Evolutionary conservation across 352 stramenopile species (phyloP).

Genomic region (Phytophthora sansomeana): DNA sequence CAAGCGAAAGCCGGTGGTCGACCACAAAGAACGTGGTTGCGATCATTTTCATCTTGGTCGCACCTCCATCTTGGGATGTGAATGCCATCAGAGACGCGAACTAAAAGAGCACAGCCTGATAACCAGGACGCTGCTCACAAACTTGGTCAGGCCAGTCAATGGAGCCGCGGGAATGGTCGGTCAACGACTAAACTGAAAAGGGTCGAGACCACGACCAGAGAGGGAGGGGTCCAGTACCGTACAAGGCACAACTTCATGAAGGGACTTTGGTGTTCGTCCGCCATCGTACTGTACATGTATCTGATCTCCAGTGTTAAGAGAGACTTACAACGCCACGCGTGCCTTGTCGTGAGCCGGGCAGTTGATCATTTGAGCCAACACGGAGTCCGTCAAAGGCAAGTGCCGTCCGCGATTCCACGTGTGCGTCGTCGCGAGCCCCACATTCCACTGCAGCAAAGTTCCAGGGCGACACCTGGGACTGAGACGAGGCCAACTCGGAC

Average conservation of each 20-base stretch:
- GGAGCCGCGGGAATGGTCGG: no score
- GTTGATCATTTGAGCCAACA: slow-evolving; percentile 8
- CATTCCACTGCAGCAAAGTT: slow-evolving; percentile 7
- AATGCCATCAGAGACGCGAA: neutral
- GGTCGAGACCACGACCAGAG: no score
- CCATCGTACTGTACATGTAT: no score
- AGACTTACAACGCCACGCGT: neutral
- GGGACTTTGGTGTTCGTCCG: no score
- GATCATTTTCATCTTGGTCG: slow-evolving; percentile 36
- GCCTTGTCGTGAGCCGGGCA: slow-evolving; percentile 11
- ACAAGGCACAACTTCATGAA: no score
- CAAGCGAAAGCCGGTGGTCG: slow-evolving; percentile 17
- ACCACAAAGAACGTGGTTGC: slow-evolving; percentile 18
- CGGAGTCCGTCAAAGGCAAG: neutral
- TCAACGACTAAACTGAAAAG: no score
- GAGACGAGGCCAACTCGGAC: slow-evolving; percentile 9
- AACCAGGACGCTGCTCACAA: neutral
- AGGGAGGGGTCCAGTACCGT: no score
- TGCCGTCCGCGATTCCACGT: slow-evolving; percentile 2
- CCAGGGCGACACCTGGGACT: slow-evolving; percentile 21
- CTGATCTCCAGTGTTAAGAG: neutral
- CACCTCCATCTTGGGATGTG: slow-evolving; percentile 22
- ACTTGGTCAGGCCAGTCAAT: slow-evolving; percentile 10
- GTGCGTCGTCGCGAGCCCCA: slow-evolving; percentile 2
- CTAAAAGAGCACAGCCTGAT: neutral